Base-by-base conservation (phyloP, 2,329 filamentous ascomycete genomes). In the Trichophaea hybrida region DNA sequence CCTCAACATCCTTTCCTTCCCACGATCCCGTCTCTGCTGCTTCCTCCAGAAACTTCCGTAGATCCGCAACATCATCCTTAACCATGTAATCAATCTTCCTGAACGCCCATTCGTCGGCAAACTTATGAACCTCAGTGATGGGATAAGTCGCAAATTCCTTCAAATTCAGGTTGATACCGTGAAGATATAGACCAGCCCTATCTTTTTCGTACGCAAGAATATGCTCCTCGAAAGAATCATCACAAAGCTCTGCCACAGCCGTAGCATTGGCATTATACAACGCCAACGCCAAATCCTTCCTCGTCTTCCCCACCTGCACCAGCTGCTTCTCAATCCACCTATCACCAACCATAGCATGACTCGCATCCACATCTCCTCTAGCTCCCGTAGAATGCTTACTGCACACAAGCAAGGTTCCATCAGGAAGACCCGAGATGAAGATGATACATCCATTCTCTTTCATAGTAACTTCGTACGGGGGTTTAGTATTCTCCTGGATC, bases 391-490 rank as follows among this genome's bases (percentile, higher is more conserved):
- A 97, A 72, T 98, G 93, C 71, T 98, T 98, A 77, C 91, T 97
- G 79, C 91, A 97, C n/a, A 98, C 90, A 6, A 98, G 76, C 7
- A 98, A 76, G 1, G 87, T 88, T 38, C 82, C 90, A 68, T 96
- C 90, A 69, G 94, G 87, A 24, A 98, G 77, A 12, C 90, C 93
- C 13, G 89, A 85, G 49, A 98, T 83, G 75, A 98, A 98, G 67
- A 98, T 96, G 72, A 98, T 98, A 73, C 93, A 98, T n/a, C 93
- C 93, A 69, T 98, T 98, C 73, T 98, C 93, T 74, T 98, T 98
- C 56, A 97, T 81, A 60, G 89, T 97, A 59, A 98, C 75, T 73
- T 98, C 93, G 68, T 97, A 98, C 0, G 93, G 93, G 0, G 88
- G 89, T 64, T 81, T 75, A 0, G 93, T 97, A 59, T 85, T 78